phyloP scores from a whole-genome alignment of 352 stramenopile genomes.

The Phytophthora syringae region DNA sequence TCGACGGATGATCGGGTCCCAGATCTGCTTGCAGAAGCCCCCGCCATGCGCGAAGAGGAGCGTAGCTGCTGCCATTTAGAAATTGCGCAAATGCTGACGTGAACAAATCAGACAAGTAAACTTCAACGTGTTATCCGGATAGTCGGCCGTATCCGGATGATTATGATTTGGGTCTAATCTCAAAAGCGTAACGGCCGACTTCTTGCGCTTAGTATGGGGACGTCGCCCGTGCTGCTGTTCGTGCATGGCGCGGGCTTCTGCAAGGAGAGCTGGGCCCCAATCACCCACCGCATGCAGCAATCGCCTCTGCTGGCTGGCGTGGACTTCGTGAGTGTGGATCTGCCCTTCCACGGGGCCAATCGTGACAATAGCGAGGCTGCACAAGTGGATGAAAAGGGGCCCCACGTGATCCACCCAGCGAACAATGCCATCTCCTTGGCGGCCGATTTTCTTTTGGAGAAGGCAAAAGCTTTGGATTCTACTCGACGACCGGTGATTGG shows the following conservation, averaged over 20 bases:
- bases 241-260: slow-evolving; percentile 53
- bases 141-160: too few species aligned
- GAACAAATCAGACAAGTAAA: not conserved
- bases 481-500: slow-evolving; percentile 43
- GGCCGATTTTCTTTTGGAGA: slow-evolving; percentile 18
- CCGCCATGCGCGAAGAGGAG: slow-evolving; percentile 55
- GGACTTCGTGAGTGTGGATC: slow-evolving; percentile 36
- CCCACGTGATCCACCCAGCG: slow-evolving; percentile 46
- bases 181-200: not conserved
- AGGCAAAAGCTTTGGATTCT: slow-evolving; percentile 5
- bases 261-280: slow-evolving; percentile 56
- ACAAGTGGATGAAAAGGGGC: slow-evolving; percentile 31
- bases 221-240: slow-evolving; percentile 50
- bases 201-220: not conserved
- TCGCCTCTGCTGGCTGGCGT: slow-evolving; percentile 25
- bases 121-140: too few species aligned
- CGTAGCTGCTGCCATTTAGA: slow-evolving; percentile 6
- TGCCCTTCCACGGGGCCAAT: slow-evolving; percentile 49
- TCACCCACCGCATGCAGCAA: slow-evolving; percentile 38
- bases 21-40: slow-evolving; percentile 52
- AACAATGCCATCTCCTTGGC: slow-evolving; percentile 37
- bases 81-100: slow-evolving; percentile 6
- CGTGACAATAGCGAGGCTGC: slow-evolving; percentile 43
- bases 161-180: not conserved
- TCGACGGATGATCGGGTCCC: slow-evolving; percentile 47